These are phyloP conservation scores for Marvania coccoides DNA, from an alignment of 139 green algal species.

Conservation along the genomic window DNA sequence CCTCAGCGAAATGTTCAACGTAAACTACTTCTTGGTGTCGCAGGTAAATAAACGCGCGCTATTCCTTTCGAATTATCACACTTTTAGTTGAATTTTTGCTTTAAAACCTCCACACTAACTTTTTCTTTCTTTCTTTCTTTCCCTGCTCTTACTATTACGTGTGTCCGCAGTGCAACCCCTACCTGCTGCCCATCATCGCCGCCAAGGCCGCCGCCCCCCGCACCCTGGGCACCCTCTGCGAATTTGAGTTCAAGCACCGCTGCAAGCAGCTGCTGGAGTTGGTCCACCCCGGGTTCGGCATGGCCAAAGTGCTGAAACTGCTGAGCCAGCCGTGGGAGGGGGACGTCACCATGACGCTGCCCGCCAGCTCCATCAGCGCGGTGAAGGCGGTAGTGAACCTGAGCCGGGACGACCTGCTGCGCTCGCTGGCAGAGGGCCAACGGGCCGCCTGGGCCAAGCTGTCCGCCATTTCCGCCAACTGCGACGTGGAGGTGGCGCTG, in stretches of 20 bases:
- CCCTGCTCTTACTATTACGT: too few species aligned
- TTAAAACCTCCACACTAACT: too few species aligned
- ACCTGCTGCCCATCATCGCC: constrained; percentile 7
- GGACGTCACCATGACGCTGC: constrained; percentile 77
- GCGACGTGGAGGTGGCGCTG: constrained; percentile 70
- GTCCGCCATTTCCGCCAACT: constrained; percentile 73
- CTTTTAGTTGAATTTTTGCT: too few species aligned
- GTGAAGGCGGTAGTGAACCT: constrained; percentile 72
- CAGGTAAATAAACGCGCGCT: constrained; percentile 25
- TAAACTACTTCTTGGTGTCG: constrained; percentile 81
- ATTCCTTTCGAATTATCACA: neutral
- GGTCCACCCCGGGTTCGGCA: constrained; percentile 5
- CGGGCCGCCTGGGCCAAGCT: constrained; percentile 69
- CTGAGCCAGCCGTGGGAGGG: constrained; percentile 64
- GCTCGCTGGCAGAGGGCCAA: constrained; percentile 43
- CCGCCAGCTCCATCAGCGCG: constrained; percentile 43
- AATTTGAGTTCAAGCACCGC: constrained; percentile 25
- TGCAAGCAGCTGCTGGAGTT: constrained; percentile 33
- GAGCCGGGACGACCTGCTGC: constrained; percentile 27
- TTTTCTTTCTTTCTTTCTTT: too few species aligned
- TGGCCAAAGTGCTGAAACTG: constrained; percentile 23
- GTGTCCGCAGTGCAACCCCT: constrained; percentile 28
- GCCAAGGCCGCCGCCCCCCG: neutral
- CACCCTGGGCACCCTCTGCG: neutral
- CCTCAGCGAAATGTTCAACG: constrained; percentile 83